Evolutionary conservation across 139 green algal genomes (phyloP), one percentile per base, ranked within the genome.

Genomic region (Chlorella sp.): DNA sequence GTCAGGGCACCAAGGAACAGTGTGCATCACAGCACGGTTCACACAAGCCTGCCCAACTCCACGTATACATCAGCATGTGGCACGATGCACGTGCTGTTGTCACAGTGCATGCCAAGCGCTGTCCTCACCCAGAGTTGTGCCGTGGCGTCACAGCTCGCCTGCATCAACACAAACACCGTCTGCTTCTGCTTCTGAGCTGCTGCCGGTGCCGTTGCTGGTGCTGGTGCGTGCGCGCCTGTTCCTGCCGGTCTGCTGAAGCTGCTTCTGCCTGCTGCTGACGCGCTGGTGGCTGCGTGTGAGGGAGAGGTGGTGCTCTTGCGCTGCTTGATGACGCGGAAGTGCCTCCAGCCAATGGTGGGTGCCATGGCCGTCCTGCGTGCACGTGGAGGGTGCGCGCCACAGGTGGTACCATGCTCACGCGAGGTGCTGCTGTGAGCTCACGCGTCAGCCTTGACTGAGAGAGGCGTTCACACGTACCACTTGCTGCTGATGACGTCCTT

Each of bases 301-400:
- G 42, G 17, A 10, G 42, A 24, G 62, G n/a, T 31, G 5, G 29
- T 67, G 62, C n/a, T 33, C 49, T 70, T 72, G 10, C 62, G 35
- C 66, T 80, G 74, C 61, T 79, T 66, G 17, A 70, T 74, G 0
- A 82, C 73, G 27, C 74, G 60, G 62, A 86, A 86, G 31, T 86
- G 81, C 4, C 77, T 50, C 81, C 81, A 86, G 3, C 81, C 81
- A 69, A 84, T 60, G 3, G 81, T 86, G 26, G 71, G 69, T 71
- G 78, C 64, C 81, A 86, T 84, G 14, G 81, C 77, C 2, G 81
- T 86, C 81, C 81, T 67, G 62, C 27, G n/a, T 20, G n/a, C 14
- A 55, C 10, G 42, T 55, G 42, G 10, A 55, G n/a, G n/a, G n/a
- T n/a, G n/a, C n/a, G n/a, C n/a, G n/a, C n/a, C n/a, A n/a, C n/a